Evolutionary conservation across 306 rosid species (phyloP).

Genomic region (Pterocarpus macrocarpus): DNA sequence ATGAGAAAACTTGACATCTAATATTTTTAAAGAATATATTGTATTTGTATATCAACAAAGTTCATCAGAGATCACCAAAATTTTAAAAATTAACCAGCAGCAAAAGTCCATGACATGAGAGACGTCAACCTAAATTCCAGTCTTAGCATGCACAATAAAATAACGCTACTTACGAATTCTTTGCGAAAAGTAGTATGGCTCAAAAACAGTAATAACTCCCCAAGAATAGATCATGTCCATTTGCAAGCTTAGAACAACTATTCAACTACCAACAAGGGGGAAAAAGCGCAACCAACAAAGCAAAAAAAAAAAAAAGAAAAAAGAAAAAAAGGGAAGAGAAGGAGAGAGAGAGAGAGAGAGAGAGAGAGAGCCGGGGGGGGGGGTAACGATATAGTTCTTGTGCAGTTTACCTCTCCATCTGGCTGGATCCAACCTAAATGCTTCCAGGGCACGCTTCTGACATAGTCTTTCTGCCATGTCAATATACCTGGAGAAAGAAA

Average conservation of each 20-base stretch:
- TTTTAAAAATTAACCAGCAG: slow-evolving; percentile 12
- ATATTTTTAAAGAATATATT: too few relatives aligned
- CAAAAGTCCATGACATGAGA: slow-evolving; percentile 1
- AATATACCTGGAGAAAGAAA: slow-evolving; percentile 75
- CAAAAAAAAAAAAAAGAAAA: neutral
- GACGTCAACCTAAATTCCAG: neutral
- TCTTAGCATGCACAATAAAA: too few relatives aligned
- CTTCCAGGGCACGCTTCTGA: slow-evolving; percentile 98
- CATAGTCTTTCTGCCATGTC: slow-evolving; percentile 99
- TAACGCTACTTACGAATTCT: neutral
- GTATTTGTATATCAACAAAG: neutral
- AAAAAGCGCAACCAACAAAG: neutral
- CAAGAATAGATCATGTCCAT: too few relatives aligned
- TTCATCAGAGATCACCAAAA: neutral
- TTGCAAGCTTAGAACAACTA: neutral
- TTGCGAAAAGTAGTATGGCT: neutral
- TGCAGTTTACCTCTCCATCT: slow-evolving; percentile 92
- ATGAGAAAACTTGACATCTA: slow-evolving; percentile 16
- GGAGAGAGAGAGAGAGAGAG: too few relatives aligned
- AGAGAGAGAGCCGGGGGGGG: too few relatives aligned
- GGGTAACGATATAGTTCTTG: slow-evolving; percentile 1
- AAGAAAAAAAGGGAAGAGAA: too few relatives aligned
- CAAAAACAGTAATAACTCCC: neutral
- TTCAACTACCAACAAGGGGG: neutral
- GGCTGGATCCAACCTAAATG: slow-evolving; percentile 91